Conservation (phyloP, 139 green algal species). For the Chlorella sp. region DNA sequence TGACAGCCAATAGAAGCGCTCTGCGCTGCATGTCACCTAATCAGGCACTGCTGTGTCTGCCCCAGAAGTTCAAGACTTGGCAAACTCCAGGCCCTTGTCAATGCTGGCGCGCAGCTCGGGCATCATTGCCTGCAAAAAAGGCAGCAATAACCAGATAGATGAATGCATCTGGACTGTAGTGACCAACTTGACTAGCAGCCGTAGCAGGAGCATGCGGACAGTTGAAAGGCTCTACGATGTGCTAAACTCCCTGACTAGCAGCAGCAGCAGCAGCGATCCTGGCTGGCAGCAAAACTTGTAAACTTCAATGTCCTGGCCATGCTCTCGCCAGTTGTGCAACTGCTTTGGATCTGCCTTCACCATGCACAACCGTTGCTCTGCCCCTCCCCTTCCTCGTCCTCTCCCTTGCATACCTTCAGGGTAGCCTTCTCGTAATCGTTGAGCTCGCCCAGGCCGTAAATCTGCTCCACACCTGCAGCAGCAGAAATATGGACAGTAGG, state of each 20-base stretch:
- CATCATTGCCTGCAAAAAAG: constrained; percentile 59
- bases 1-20: too few relatives aligned
- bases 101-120: constrained; percentile 88
- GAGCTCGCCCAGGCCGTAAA: constrained; percentile 85
- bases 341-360: too few relatives aligned
- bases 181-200: too few relatives aligned
- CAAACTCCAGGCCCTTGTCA: constrained; percentile 90
- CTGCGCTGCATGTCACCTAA: too few relatives aligned
- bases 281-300: not conserved
- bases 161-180: too few relatives aligned
- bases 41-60: too few relatives aligned
- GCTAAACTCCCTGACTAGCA: too few relatives aligned
- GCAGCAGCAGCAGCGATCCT: not conserved
- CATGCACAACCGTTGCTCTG: too few relatives aligned
- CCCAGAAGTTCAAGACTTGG: constrained; percentile 38
- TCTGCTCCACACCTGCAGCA: constrained; percentile 64
- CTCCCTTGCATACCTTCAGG: constrained; percentile 56
- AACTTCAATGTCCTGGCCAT: too few relatives aligned
- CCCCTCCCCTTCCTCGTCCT: too few relatives aligned
- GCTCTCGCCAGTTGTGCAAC: not conserved
- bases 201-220: too few relatives aligned
- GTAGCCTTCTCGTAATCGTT: constrained; percentile 90
- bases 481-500: not conserved
- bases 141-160: not conserved
- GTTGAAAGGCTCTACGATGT: too few relatives aligned